Base-by-base conservation (phyloP, 2,329 filamentous ascomycete genomes). In the Scopulariopsis brevicaulis region DNA sequence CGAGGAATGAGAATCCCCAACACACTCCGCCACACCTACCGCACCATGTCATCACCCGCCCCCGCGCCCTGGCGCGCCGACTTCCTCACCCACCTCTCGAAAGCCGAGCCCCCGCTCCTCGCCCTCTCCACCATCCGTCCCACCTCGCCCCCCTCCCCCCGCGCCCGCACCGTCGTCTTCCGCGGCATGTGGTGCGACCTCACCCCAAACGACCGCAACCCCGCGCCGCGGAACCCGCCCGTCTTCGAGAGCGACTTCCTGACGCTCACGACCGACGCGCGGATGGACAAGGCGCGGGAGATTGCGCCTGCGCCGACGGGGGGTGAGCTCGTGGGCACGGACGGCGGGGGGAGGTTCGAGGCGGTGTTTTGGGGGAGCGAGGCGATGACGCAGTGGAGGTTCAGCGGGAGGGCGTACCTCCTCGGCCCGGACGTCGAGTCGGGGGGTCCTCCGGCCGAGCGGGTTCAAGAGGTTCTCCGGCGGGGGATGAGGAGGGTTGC, bases 251-350 rank as follows among this genome's bases (percentile, higher is more conserved):
- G 83, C 64, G 91, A 97, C 63, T 74, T 93, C 64, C 81, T 87
- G 3, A 86, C 87, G 1, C 86, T 96, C 66, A 96, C 93, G 1
- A 96, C 91, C 0, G 94, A 97, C 70, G 83, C 82, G 10, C 83
- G 93, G 53, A 96, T 95, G 90, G 80, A 85, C 60, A 97, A 97
- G 75, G 77, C 87, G 0, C 75, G 77, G 2, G 86, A 96, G 70
- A 71, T 97, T 3, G 82, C 77, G 53, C 57, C 52, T 43, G 20
- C 46, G 22, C n/a, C 28, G 4, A 32, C 22, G 53, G 59, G 56
- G 72, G 77, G 43, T 72, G 74, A 64, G 74, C 76, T 14, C 54
- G 18, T 62, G 63, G 75, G 83, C 58, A 78, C 76, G 61, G 84
- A 84, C 11, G 80, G 85, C 40, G 84, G 90, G 46, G 84, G 84